These are phyloP conservation scores for Yamadazyma songkhlaensis DNA, from an alignment of 1,139 yeast species.

Conservation along the genomic window DNA sequence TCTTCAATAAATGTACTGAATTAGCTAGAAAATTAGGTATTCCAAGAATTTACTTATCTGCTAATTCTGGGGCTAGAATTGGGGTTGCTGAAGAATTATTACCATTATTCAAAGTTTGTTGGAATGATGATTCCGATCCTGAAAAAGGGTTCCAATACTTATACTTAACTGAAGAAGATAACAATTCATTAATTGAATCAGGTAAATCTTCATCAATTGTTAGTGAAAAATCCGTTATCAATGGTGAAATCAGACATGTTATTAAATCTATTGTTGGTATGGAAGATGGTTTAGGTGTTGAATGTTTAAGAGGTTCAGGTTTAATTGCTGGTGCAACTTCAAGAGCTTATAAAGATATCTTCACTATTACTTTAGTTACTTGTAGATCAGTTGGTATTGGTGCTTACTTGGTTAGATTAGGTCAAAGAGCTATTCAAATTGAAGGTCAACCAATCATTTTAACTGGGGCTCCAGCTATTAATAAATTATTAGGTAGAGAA, in stretches of 20 bases:
- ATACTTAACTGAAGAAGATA: slow-evolving; percentile 72
- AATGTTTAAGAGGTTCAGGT: slow-evolving; percentile 97
- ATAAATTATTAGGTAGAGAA: slow-evolving; percentile 93
- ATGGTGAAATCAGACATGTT: slow-evolving; percentile 77
- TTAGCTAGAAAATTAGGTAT: slow-evolving; percentile 86
- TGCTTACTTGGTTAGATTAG: slow-evolving; percentile 94
- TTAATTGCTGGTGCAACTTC: slow-evolving; percentile 98
- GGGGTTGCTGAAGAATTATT: slow-evolving; percentile 96
- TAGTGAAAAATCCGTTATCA: slow-evolving; percentile 79
- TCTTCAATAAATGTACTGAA: slow-evolving; percentile 89
- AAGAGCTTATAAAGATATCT: slow-evolving; percentile 94
- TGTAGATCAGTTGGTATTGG: slow-evolving; percentile 99
- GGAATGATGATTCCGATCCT: slow-evolving; percentile 78
- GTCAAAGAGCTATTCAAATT: slow-evolving; percentile 97
- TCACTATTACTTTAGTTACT: slow-evolving; percentile 93
- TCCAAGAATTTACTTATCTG: slow-evolving; percentile 93
- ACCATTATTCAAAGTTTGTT: slow-evolving; percentile 85
- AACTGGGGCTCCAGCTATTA: slow-evolving; percentile 99
- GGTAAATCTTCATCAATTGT: slow-evolving; percentile 62
- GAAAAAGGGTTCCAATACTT: slow-evolving; percentile 87
- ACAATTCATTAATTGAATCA: slow-evolving; percentile 54
- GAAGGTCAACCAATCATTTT: slow-evolving; percentile 98
- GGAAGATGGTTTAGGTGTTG: slow-evolving; percentile 97
- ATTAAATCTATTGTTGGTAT: slow-evolving; percentile 87
- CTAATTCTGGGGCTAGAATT: slow-evolving; percentile 98